Conservation (phyloP, 1,139 yeast genomes). For the Saccharomyces uvarum region DNA sequence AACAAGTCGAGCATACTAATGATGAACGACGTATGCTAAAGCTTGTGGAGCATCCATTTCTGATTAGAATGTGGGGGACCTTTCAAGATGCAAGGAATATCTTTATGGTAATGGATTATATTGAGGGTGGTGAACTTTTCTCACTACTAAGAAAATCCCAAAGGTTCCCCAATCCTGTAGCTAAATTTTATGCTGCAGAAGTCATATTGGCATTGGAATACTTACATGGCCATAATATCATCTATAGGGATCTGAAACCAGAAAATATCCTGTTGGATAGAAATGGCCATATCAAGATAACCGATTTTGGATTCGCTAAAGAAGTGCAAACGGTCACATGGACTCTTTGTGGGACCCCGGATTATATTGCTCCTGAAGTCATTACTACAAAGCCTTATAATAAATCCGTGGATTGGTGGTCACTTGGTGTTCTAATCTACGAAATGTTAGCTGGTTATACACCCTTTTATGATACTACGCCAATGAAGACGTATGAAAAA, state of each 20-base stretch:
- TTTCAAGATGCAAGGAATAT: slow-evolving; percentile 84
- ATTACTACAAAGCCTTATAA: slow-evolving; percentile 95
- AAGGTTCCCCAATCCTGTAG: slow-evolving; percentile 93
- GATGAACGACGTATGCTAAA: slow-evolving; percentile 94
- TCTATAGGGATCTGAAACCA: slow-evolving; percentile 92
- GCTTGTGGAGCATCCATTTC: slow-evolving; percentile 87
- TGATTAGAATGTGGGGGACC: slow-evolving; percentile 98
- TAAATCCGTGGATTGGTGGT: slow-evolving; percentile 99
- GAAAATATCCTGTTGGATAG: slow-evolving; percentile 88
- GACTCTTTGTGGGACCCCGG: slow-evolving; percentile 97
- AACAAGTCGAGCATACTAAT: slow-evolving; percentile 95
- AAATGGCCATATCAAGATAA: slow-evolving; percentile 89
- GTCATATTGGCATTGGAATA: slow-evolving; percentile 89
- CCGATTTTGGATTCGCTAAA: slow-evolving; percentile 96
- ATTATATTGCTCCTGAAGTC: slow-evolving; percentile 96
- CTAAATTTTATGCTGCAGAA: slow-evolving; percentile 95
- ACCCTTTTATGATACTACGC: slow-evolving; percentile 93
- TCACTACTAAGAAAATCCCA: slow-evolving; percentile 83
- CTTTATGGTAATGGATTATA: slow-evolving; percentile 97
- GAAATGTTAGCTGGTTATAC: slow-evolving; percentile 98
- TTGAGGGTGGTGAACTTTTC: slow-evolving; percentile 95
- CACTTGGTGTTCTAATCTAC: slow-evolving; percentile 83
- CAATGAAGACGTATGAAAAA: slow-evolving; percentile 95
- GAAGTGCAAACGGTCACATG: slow-evolving; percentile 91
- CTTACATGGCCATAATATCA: slow-evolving; percentile 82